phyloP scores from a whole-genome alignment of 2,329 filamentous ascomycete genomes.

The Blumeria hordei region DNA sequence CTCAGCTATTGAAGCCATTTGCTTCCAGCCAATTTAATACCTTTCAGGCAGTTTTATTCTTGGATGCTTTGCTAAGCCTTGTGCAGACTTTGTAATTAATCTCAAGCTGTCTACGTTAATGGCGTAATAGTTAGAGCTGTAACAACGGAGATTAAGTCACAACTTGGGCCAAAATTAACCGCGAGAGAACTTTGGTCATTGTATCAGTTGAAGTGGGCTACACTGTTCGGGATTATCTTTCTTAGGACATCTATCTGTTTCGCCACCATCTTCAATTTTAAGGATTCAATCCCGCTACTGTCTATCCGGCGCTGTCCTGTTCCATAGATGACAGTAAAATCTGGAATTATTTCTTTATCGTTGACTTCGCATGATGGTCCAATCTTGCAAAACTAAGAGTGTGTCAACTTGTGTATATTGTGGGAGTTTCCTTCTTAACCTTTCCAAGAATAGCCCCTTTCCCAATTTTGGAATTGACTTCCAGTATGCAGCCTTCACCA shows the following conservation, averaged over 20 bases:
- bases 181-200: no score
- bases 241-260: conserved; percentile 44
- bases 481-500: conserved; percentile 32
- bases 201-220: conserved; percentile 14
- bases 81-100: no score
- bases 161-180: no score
- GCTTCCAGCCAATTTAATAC: no score
- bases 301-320: conserved; percentile 33
- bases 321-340: conserved; percentile 47
- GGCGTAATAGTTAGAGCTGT: no score
- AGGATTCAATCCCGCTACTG: conserved; percentile 32
- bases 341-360: conserved; percentile 32
- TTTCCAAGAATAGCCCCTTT: conserved; percentile 36
- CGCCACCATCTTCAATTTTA: conserved; percentile 37
- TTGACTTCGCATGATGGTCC: conserved; percentile 36
- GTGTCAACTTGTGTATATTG: conserved; percentile 1
- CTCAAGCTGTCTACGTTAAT: no score
- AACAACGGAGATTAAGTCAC: no score
- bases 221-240: conserved; percentile 40
- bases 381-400: conserved; percentile 41
- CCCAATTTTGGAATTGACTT: conserved; percentile 34
- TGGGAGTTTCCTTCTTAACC: conserved; percentile 18
- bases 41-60: no score
- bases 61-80: no score
- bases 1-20: no score